Percentiles rank a stretch among this genome's conserved stretches.
These are phyloP conservation scores for Lotus japonicus DNA, from an alignment of 306 rosid genomes.

Conservation along the genomic window DNA sequence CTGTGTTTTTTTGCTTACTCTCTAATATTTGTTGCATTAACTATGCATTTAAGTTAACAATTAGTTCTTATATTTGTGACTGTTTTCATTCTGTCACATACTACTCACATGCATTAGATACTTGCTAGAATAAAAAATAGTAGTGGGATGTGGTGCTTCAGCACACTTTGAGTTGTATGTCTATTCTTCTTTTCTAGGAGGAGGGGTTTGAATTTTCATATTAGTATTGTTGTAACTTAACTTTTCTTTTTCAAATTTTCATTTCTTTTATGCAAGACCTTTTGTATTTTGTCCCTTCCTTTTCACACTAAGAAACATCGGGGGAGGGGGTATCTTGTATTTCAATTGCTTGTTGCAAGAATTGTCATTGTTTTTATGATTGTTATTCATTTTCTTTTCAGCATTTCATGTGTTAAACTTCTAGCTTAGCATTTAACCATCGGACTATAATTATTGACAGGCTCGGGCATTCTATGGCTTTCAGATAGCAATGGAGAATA, in stretches of 20 bases:
- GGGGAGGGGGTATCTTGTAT: background rate
- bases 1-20: background rate
- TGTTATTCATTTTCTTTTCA: background rate
- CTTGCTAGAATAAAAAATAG: background rate
- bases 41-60: background rate
- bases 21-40: background rate
- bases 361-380: background rate
- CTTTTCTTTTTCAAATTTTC: background rate
- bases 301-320: background rate
- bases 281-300: background rate
- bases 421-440: conserved; percentile 22
- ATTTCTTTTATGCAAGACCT: background rate
- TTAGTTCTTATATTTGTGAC: background rate
- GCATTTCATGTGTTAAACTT: background rate
- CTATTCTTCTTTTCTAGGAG: background rate
- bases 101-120: background rate
- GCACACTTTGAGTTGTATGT: background rate
- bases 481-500: conserved; percentile 93
- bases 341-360: background rate
- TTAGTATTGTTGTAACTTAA: background rate
- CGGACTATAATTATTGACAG: conserved; percentile 30
- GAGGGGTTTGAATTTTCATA: background rate
- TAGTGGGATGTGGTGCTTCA: background rate
- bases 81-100: background rate
- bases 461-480: conserved; percentile 92